A percentile compares a stretch with the other conserved stretches of the same genome.
These are phyloP conservation scores for Erodium texanum DNA, from an alignment of 441 rosid genomes.

Conservation along the genomic window DNA sequence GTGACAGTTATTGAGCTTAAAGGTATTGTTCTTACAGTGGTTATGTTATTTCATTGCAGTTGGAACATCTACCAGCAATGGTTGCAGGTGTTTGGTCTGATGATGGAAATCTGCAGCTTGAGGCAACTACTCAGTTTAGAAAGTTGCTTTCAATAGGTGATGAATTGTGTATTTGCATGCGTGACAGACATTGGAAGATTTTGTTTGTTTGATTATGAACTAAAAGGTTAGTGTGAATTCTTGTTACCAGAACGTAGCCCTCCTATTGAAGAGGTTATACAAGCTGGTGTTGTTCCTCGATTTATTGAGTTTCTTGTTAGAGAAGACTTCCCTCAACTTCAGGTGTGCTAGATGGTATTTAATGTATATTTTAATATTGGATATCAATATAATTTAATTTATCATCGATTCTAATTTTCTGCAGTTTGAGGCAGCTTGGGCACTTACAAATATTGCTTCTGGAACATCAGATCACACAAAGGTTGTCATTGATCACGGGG, in stretches of 20 bases:
- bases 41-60: slow-evolving; percentile 29
- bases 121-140: slow-evolving; percentile 70
- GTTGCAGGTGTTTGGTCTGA: slow-evolving; percentile 60
- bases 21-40: background rate
- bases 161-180: slow-evolving; percentile 3
- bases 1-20: background rate
- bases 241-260: slow-evolving; percentile 60
- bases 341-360: slow-evolving; percentile 33
- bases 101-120: slow-evolving; percentile 55
- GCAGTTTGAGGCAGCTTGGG: slow-evolving; percentile 86
- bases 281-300: slow-evolving; percentile 71
- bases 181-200: background rate
- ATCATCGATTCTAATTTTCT: slow-evolving; percentile 1
- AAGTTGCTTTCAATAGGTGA: slow-evolving; percentile 72
- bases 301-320: slow-evolving; percentile 77
- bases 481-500: slow-evolving; percentile 74
- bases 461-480: slow-evolving; percentile 79
- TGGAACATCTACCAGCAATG: slow-evolving; percentile 72
- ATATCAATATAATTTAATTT: background rate
- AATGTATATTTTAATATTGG: background rate
- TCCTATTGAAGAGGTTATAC: slow-evolving; percentile 78
- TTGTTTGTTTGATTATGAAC: background rate
- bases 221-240: background rate
- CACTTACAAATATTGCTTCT: slow-evolving; percentile 73
- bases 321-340: slow-evolving; percentile 70